Evolutionary conservation across 305 asterid species (phyloP).

Genomic region (Rubia tinctorum): DNA sequence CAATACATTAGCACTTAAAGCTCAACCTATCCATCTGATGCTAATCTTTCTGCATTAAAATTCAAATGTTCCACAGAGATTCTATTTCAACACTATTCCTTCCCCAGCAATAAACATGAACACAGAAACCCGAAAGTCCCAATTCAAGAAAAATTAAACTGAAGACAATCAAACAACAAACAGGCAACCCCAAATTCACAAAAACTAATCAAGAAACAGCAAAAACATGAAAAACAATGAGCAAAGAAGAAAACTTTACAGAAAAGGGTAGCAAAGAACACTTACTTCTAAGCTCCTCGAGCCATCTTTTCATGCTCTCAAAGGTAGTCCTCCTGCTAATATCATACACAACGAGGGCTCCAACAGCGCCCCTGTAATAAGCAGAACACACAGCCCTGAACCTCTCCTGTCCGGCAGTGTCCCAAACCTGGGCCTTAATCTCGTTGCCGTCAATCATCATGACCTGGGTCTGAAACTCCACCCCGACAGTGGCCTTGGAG

Average conservation of each 20-base stretch:
- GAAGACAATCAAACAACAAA: neutral
- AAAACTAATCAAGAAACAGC: neutral
- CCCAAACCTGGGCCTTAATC: slow-evolving; percentile 76
- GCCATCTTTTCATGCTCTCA: slow-evolving; percentile 58
- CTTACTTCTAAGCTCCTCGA: slow-evolving; percentile 68
- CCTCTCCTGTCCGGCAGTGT: slow-evolving; percentile 79
- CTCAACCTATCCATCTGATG: too few species aligned
- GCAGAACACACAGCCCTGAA: slow-evolving; percentile 85
- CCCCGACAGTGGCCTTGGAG: slow-evolving; percentile 74
- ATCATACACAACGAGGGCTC: slow-evolving; percentile 71
- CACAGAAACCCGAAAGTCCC: neutral
- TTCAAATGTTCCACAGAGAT: neutral
- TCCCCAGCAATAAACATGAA: too few species aligned
- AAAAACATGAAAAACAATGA: slow-evolving; percentile 8
- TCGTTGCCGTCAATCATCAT: slow-evolving; percentile 70
- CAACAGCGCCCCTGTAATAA: slow-evolving; percentile 77
- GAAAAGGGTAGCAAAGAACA: neutral
- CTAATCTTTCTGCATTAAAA: neutral
- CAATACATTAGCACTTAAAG: too few species aligned
- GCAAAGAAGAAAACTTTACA: neutral
- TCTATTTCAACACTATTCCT: too few species aligned
- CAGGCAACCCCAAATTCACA: neutral
- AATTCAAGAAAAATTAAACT: neutral
- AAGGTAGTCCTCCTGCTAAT: slow-evolving; percentile 52
- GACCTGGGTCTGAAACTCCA: slow-evolving; percentile 74